Conservation (phyloP, 2,329 filamentous ascomycete genomes). For the Penicillium oxalicum region DNA sequence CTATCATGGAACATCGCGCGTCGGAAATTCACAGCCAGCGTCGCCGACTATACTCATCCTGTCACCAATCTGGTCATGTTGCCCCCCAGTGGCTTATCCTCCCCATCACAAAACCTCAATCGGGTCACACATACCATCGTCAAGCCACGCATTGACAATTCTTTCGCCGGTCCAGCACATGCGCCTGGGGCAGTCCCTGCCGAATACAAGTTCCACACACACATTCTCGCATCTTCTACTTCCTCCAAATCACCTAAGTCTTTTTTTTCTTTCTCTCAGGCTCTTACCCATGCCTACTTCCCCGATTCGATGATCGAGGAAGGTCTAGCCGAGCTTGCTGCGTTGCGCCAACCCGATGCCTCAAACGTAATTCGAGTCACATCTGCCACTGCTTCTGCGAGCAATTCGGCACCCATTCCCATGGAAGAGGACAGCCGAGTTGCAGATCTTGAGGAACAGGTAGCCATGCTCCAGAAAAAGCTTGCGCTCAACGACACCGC, state of each 20-base stretch:
- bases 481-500: conserved; percentile 31
- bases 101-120: conserved; percentile 31
- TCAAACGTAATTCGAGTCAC: conserved; percentile 13
- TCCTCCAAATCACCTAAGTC: conserved; percentile 8
- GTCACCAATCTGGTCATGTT: conserved; percentile 77
- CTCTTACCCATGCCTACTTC: conserved; percentile 36
- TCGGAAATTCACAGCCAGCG: conserved; percentile 59
- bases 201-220: conserved; percentile 40
- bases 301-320: conserved; percentile 36
- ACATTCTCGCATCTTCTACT: conserved; percentile 24
- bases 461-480: conserved; percentile 36
- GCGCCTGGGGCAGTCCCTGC: conserved; percentile 35
- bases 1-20: conserved; percentile 73
- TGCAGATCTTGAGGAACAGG: conserved; percentile 35
- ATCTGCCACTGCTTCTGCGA: conserved; percentile 7
- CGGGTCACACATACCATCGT: conserved; percentile 58
- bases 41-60: conserved; percentile 69
- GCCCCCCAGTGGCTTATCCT: conserved; percentile 50
- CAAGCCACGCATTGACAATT: conserved; percentile 59
- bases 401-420: conserved; percentile 14
- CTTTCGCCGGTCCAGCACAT: conserved; percentile 32
- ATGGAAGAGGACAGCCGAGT: conserved; percentile 24
- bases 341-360: conserved; percentile 23
- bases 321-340: conserved; percentile 35
- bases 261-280: conserved; percentile 29